Conservation (phyloP, 768 basidiomycete species). For the Mrakia frigida region DNA sequence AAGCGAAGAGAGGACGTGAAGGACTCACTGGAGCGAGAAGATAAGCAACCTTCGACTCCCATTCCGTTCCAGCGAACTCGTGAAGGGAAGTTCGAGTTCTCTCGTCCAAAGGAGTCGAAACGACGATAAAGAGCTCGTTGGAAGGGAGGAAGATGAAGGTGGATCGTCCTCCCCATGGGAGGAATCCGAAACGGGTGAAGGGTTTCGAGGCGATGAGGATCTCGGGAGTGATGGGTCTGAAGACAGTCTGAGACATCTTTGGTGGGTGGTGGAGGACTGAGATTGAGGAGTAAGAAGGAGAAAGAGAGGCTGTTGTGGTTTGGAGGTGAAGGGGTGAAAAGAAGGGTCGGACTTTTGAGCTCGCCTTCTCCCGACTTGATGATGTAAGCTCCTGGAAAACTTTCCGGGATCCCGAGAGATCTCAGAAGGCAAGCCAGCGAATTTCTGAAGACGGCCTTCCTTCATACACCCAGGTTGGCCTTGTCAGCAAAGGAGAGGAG, state of each 20-base stretch:
- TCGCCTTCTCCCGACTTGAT: too few relatives aligned
- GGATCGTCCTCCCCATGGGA: slow-evolving; percentile 63
- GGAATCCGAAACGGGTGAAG: slow-evolving; percentile 39
- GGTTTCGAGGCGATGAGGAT: slow-evolving; percentile 46
- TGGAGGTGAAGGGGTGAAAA: too few relatives aligned
- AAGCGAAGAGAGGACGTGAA: too few relatives aligned
- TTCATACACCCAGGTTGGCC: too few relatives aligned
- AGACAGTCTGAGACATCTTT: background rate
- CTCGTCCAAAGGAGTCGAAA: slow-evolving; percentile 64
- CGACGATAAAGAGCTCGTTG: slow-evolving; percentile 72
- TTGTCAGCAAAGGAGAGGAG: too few relatives aligned
- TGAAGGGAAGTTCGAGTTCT: slow-evolving; percentile 61
- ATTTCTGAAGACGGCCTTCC: too few relatives aligned
- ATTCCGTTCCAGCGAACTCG: slow-evolving; percentile 59
- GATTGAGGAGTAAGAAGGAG: background rate
- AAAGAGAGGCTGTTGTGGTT: background rate
- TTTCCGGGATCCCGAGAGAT: too few relatives aligned
- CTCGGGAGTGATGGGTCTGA: slow-evolving; percentile 36
- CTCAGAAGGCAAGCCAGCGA: too few relatives aligned
- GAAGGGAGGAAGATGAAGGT: slow-evolving; percentile 67
- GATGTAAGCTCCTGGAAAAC: too few relatives aligned
- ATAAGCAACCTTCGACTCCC: slow-evolving; percentile 44
- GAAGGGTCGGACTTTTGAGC: too few relatives aligned
- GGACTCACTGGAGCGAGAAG: slow-evolving; percentile 9
- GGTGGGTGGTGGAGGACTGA: too few relatives aligned